Evolutionary conservation across 441 rosid genomes (phyloP).

Genomic region (Brassica hybrid): DNA sequence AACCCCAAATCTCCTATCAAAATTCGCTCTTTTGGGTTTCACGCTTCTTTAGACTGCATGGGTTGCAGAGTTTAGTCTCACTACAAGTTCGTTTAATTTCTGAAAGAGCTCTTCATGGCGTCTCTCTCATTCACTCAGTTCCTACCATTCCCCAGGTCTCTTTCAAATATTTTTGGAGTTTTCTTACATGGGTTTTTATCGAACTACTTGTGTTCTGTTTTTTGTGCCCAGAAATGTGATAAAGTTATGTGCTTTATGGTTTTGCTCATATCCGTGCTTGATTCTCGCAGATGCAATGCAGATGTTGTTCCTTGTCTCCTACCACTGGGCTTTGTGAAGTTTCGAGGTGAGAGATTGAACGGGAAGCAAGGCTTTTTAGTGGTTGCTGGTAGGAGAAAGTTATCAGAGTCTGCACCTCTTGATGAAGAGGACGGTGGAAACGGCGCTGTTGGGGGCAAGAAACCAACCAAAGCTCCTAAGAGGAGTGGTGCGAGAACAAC

Average conservation of each 20-base stretch:
- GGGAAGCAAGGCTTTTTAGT: slow-evolving; percentile 51
- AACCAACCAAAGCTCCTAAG: slow-evolving; percentile 50
- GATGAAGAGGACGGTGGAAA: slow-evolving; percentile 55
- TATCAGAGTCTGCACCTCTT: slow-evolving; percentile 48
- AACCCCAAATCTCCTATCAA: slow-evolving; percentile 21
- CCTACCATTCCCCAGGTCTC: slow-evolving; percentile 66
- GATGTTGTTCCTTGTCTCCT: slow-evolving; percentile 47
- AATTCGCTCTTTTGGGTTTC: slow-evolving; percentile 14
- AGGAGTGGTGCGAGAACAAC: slow-evolving; percentile 51
- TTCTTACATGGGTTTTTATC: neutral
- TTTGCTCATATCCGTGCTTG: too few relatives aligned
- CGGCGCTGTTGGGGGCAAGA: slow-evolving; percentile 52
- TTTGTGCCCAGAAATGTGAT: slow-evolving; percentile 18
- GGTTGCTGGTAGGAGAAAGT: slow-evolving; percentile 60
- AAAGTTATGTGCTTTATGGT: slow-evolving; percentile 1
- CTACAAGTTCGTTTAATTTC: too few relatives aligned
- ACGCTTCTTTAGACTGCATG: slow-evolving; percentile 17
- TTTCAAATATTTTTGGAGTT: neutral
- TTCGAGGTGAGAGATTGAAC: slow-evolving; percentile 53
- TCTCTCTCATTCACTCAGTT: slow-evolving; percentile 69
- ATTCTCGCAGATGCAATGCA: slow-evolving; percentile 58
- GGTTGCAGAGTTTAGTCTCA: slow-evolving; percentile 51
- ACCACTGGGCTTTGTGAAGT: slow-evolving; percentile 47
- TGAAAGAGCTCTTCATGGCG: slow-evolving; percentile 54
- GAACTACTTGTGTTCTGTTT: slow-evolving; percentile 17